Base-by-base conservation (phyloP, 2,329 filamentous ascomycete genomes). In the Aulographum hederae region DNA sequence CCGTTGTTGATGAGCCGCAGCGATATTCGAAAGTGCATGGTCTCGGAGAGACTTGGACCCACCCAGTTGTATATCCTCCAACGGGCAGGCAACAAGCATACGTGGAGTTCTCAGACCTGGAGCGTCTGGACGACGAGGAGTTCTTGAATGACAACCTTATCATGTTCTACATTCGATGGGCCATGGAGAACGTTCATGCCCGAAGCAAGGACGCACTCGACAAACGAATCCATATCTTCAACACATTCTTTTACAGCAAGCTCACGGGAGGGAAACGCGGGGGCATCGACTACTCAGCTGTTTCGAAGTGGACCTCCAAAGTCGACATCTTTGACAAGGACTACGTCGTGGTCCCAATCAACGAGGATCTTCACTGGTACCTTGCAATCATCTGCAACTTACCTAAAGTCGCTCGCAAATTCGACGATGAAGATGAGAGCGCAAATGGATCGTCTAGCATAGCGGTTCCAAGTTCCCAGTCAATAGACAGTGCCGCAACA, bases 111-210 rank as follows among this genome's bases (percentile, higher is more conserved):
- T 59, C 66, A n/a, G 81, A 89, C 45, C 72, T 95, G 20, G 56
- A 64, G 14, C 67, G 81, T 26, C 65, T 98, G 3, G 75, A 92
- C 37, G 79, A 91, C 39, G 79, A 74, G 10, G 69, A 93, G 42
- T 92, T 78, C 36, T 56, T 98, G 27, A 98, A 98, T 47, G 89
- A 98, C 56, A 93, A 82, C 45, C 58, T 98, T 18, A 78, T 98
- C 41, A 73, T 70, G 31, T 94, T 94, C 48, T 93, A 91, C 46
- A 61, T 93, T 34, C 73, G 77, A 36, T 50, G 38, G 27, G 41
- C 47, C 18, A 41, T 49, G 31, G 45, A 50, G 31, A 13, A 18
- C 29, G 18, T n/a, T n/a, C n/a, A n/a, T n/a, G n/a, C n/a, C n/a
- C n/a, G n/a, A 15, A 26, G 4, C 20, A n/a, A n/a, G n/a, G n/a